phyloP scores from a whole-genome alignment of 1,284 basidiomycete species.

The Fomitopsis schrenkii region DNA sequence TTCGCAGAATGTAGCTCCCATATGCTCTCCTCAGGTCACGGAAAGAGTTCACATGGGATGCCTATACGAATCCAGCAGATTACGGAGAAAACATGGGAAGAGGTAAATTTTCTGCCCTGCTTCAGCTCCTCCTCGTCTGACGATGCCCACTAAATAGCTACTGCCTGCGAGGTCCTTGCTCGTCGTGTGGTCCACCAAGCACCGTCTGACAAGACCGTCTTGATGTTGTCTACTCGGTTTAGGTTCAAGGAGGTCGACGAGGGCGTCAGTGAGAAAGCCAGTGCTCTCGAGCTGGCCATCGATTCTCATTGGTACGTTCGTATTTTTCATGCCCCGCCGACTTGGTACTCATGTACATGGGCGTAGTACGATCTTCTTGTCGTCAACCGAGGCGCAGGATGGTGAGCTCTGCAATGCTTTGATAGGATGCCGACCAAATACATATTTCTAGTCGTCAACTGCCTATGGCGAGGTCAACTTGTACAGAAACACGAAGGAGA shows the following conservation, averaged over 20 bases:
- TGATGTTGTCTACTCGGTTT: slow-evolving; percentile 78
- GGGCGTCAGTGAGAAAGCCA: slow-evolving; percentile 68
- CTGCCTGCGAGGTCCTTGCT: slow-evolving; percentile 87
- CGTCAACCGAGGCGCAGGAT: slow-evolving; percentile 83
- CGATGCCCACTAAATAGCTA: slow-evolving; percentile 37
- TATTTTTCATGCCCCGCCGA: not conserved
- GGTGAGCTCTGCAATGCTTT: slow-evolving; percentile 36
- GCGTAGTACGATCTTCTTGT: slow-evolving; percentile 75
- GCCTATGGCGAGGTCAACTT: slow-evolving; percentile 79
- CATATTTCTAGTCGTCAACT: slow-evolving; percentile 49
- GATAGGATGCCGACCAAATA: not conserved
- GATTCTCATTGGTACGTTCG: slow-evolving; percentile 71
- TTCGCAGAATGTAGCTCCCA: slow-evolving; percentile 47
- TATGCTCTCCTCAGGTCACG: slow-evolving; percentile 81
- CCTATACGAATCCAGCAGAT: slow-evolving; percentile 72
- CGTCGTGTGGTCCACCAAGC: slow-evolving; percentile 73
- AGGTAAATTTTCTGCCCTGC: slow-evolving; percentile 39
- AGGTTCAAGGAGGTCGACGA: slow-evolving; percentile 73
- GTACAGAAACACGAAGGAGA: slow-evolving; percentile 73
- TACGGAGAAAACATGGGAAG: slow-evolving; percentile 83
- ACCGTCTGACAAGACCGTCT: slow-evolving; percentile 57
- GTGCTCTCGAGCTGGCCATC: slow-evolving; percentile 80
- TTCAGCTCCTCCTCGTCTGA: not conserved
- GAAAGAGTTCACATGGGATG: slow-evolving; percentile 74
- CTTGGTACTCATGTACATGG: not conserved